Percentiles rank a stretch among this genome's conserved stretches.
phyloP scores from a whole-genome alignment of 768 basidiomycete genomes.

The Suillus subluteus region DNA sequence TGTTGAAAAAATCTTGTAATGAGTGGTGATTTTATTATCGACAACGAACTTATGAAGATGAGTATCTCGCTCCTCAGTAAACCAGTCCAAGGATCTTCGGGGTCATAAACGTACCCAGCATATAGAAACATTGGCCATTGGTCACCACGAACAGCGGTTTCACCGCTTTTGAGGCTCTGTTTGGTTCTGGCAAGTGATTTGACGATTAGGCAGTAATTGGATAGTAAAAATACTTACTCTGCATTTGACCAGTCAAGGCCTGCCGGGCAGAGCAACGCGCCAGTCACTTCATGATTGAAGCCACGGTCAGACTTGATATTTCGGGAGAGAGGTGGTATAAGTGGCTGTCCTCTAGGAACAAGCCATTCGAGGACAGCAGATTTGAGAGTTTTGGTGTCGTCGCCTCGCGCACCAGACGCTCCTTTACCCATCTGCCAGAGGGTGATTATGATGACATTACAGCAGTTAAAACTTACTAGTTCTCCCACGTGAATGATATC shows the following conservation, averaged over 20 bases:
- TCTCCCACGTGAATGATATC: neutral
- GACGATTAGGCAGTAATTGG: too few species aligned
- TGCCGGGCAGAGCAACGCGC: constrained; percentile 32
- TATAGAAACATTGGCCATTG: neutral
- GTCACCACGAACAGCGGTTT: neutral
- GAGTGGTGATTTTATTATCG: neutral
- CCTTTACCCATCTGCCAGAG: constrained; percentile 13
- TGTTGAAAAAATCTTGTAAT: neutral
- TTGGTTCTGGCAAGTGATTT: constrained; percentile 1
- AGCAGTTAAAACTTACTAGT: neutral
- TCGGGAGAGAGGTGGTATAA: constrained; percentile 19
- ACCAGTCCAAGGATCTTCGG: neutral
- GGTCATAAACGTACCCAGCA: neutral
- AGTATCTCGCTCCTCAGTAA: neutral
- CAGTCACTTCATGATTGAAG: constrained; percentile 30
- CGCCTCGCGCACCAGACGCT: constrained; percentile 24
- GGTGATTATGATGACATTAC: neutral
- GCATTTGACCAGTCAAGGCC: constrained; percentile 31
- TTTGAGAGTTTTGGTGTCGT: constrained; percentile 26
- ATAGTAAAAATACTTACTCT: constrained; percentile 11
- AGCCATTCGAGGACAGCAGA: constrained; percentile 27
- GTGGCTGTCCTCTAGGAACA: constrained; percentile 16
- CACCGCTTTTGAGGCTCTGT: neutral
- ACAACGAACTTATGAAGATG: neutral
- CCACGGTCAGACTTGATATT: constrained; percentile 20